These are phyloP conservation scores for Epichloe elymi DNA, from an alignment of 2,329 filamentous ascomycete genomes.

Conservation along the genomic window DNA sequence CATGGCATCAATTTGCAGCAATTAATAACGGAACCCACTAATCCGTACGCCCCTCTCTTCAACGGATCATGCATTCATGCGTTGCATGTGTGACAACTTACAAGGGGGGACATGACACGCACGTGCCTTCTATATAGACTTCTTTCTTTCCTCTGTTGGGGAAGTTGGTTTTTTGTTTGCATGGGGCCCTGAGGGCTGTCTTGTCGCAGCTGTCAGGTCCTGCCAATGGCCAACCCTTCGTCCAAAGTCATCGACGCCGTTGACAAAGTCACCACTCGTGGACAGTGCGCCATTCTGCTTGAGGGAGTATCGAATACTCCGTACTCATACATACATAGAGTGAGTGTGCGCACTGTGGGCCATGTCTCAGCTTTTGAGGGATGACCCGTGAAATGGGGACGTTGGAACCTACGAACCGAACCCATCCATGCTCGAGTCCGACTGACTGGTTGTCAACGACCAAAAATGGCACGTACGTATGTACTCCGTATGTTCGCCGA, in stretches of 20 bases:
- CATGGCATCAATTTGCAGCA: neutral
- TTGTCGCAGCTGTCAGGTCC: too few relatives aligned
- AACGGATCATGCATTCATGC: conserved; percentile 4
- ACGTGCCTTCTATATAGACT: neutral
- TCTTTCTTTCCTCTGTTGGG: neutral
- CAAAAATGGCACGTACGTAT: neutral
- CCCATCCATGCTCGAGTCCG: neutral
- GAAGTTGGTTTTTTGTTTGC: neutral
- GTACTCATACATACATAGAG: too few relatives aligned
- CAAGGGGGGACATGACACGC: conserved; percentile 3
- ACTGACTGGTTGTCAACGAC: neutral
- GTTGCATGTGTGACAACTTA: neutral
- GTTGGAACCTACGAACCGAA: neutral
- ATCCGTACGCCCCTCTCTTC: neutral
- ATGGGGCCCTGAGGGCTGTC: neutral
- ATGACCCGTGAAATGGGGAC: neutral
- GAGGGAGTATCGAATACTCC: neutral
- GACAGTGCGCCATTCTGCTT: neutral
- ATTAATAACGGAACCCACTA: neutral
- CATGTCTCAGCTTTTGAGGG: neutral
- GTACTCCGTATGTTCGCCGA: too few relatives aligned
- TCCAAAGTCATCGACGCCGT: neutral
- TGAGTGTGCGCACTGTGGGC: neutral
- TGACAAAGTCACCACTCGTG: neutral
- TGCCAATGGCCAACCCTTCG: too few relatives aligned